Evolutionary conservation across 225 moss, liverwort and hornwort species (phyloP).

Genomic region (Asterella californica): DNA sequence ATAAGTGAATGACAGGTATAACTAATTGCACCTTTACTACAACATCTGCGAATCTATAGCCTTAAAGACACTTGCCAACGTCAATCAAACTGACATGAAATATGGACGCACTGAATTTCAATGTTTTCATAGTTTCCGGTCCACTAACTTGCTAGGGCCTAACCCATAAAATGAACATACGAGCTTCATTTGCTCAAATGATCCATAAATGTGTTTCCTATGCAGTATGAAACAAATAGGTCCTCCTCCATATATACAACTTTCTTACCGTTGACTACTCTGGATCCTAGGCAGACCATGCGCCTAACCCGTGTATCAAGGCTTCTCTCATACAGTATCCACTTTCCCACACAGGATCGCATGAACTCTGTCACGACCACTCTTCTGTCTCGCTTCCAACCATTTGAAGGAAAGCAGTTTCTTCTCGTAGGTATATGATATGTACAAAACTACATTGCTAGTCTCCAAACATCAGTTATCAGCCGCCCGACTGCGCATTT

Average conservation of each 20-base stretch:
- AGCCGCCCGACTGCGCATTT: conserved; percentile 39
- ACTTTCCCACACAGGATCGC: neutral
- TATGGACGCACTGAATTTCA: neutral
- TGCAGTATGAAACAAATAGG: neutral
- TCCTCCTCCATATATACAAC: neutral
- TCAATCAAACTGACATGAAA: too few species aligned
- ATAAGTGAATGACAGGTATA: too few species aligned
- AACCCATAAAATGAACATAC: neutral
- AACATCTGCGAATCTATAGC: too few species aligned
- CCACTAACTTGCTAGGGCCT: neutral
- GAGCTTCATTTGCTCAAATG: neutral
- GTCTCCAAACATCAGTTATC: neutral
- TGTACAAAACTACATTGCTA: neutral
- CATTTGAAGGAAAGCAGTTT: neutral
- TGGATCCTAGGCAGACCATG: neutral
- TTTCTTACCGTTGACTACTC: neutral
- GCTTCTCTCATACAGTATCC: neutral
- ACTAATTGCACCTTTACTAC: too few species aligned
- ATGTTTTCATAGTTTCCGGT: neutral
- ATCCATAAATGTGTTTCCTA: neutral
- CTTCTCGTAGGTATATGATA: neutral
- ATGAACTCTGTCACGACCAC: neutral
- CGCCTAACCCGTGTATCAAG: neutral
- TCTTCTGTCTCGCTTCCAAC: neutral
- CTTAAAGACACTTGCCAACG: too few species aligned